Percentiles rank a stretch among this genome's conserved stretches.
These are phyloP conservation scores for Trichosporon sp. DNA, from an alignment of 1,284 basidiomycete species.

Conservation along the genomic window DNA sequence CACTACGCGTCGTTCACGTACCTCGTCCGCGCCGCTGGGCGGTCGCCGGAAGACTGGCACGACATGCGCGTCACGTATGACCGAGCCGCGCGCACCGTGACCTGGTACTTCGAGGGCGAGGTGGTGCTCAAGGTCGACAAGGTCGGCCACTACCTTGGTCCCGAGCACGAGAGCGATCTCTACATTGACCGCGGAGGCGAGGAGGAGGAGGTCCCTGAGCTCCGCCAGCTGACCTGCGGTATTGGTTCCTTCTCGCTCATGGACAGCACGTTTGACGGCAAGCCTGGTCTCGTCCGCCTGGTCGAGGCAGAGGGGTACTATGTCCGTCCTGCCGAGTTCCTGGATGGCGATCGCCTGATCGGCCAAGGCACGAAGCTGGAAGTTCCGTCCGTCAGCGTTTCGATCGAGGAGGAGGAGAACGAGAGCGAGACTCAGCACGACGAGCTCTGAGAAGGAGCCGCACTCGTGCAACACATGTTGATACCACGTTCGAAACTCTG, in stretches of 20 bases:
- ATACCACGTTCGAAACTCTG: too few relatives aligned
- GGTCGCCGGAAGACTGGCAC: background rate
- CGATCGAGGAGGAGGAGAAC: background rate
- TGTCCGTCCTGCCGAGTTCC: background rate
- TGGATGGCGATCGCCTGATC: background rate
- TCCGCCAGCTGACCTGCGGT: background rate
- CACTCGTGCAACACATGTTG: background rate
- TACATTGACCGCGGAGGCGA: background rate
- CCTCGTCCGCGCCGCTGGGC: background rate
- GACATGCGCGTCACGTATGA: background rate
- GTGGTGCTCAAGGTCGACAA: background rate
- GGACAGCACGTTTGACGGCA: background rate
- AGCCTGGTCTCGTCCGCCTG: background rate
- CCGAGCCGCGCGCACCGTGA: background rate
- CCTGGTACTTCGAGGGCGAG: background rate
- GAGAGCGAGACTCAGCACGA: background rate
- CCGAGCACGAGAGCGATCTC: background rate
- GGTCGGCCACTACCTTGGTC: background rate
- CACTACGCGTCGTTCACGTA: background rate
- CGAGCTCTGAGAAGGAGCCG: background rate
- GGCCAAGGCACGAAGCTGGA: background rate
- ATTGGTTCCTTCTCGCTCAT: background rate
- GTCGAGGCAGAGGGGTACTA: background rate
- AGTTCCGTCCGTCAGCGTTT: background rate
- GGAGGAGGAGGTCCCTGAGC: background rate